Conservation (phyloP, 768 basidiomycete genomes). For the Roridomyces roridus region DNA sequence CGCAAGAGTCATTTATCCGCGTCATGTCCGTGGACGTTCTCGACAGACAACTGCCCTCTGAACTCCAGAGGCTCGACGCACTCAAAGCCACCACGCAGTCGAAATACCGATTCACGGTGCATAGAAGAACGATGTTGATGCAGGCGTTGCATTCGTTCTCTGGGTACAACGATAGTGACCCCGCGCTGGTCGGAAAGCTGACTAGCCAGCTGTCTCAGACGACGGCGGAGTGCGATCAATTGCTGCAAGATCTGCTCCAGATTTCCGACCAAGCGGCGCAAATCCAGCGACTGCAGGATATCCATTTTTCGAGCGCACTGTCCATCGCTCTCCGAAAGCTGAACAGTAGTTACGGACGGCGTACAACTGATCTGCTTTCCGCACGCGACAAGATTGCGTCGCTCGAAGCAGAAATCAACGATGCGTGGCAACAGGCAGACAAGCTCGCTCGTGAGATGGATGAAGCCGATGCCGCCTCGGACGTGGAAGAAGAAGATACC, state of each 20-base stretch:
- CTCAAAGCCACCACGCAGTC: slow-evolving; percentile 63
- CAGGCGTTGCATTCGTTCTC: slow-evolving; percentile 69
- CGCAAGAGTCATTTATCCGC: slow-evolving; percentile 73
- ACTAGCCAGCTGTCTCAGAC: slow-evolving; percentile 66
- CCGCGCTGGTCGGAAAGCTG: slow-evolving; percentile 47
- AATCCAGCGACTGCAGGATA: slow-evolving; percentile 62
- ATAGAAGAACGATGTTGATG: slow-evolving; percentile 71
- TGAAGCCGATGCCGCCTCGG: slow-evolving; percentile 39
- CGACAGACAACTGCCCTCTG: slow-evolving; percentile 62
- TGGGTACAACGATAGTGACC: slow-evolving; percentile 40
- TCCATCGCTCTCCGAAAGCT: slow-evolving; percentile 79
- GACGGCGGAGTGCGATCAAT: slow-evolving; percentile 61
- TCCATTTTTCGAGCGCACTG: slow-evolving; percentile 78
- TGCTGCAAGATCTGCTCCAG: slow-evolving; percentile 61
- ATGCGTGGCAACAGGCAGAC: slow-evolving; percentile 83
- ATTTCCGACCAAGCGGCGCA: slow-evolving; percentile 70
- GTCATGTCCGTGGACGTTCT: slow-evolving; percentile 68
- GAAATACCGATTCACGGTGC: slow-evolving; percentile 70
- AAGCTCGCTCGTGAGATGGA: slow-evolving; percentile 77
- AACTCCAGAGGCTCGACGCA: slow-evolving; percentile 61
- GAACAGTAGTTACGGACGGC: slow-evolving; percentile 73
- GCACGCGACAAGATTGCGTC: slow-evolving; percentile 54
- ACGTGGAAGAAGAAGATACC: slow-evolving; percentile 34
- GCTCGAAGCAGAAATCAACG: slow-evolving; percentile 74
- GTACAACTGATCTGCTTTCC: slow-evolving; percentile 60